Evolutionary conservation across 1,284 basidiomycete species (phyloP), one percentile per base, ranked within the genome.

Genomic region (Tylopilus orsonianus): DNA sequence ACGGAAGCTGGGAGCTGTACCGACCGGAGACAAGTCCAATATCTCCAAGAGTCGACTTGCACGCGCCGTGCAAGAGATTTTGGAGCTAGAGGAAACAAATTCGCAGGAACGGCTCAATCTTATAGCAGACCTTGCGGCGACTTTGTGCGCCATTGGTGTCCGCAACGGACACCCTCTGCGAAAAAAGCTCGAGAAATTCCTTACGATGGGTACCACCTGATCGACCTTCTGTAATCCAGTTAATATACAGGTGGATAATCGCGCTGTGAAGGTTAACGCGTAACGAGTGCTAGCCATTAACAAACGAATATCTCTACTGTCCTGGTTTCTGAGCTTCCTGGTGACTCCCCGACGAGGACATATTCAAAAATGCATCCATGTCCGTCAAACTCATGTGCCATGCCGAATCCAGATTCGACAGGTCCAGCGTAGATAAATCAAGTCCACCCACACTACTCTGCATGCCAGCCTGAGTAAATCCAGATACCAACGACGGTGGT

Each of bases 41-140:
- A 44, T 56, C 14, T 81, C 85, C 2, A 84, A 80, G 62, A 80
- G 84, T 32, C 75, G 86, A 34, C 69, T 89, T 27, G 79, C 83
- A 49, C 77, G 84, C 8, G 79, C 81, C 13, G 78, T 84, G 39
- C 83, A 81, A 60, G 77, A 78, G 52, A 63, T 87, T 19, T 68
- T 87, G 46, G 83, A 85, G 58, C 73, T 73, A 8, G 69, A 76
- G 47, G 71, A 71, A 5, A 70, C 72, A 8, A 71, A 74, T 32
- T 69, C 8, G 7, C 13, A 77, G 49, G 78, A 81, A 57, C 71
- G 69, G 49, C 57, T 65, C 9, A 61, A 64, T 48, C 59, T 84
- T 36, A 78, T 75, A 34, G 67, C 63, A 40, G 79, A 77, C 45
- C 70, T 87, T 33, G 75, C 80, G 5, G 69, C 66, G 13, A 69